These are phyloP conservation scores for Chamaenerion angustifolium DNA, from an alignment of 345 rosid species.

Conservation along the genomic window DNA sequence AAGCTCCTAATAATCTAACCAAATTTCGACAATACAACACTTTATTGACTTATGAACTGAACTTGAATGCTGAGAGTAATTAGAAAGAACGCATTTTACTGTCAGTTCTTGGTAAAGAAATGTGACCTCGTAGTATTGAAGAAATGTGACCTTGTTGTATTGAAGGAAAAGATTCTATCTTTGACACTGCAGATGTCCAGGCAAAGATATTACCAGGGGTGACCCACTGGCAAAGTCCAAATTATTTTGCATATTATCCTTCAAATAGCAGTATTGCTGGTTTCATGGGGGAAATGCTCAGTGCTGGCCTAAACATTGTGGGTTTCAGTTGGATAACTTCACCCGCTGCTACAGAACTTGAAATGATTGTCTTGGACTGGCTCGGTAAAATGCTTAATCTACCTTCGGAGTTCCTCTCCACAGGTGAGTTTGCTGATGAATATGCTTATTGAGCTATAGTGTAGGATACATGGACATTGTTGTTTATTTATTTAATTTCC, in stretches of 20 bases:
- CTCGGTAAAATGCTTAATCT: slow-evolving; percentile 24
- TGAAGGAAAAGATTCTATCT: slow-evolving; percentile 8
- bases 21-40: too few species aligned
- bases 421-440: slow-evolving; percentile 8
- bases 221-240: slow-evolving; percentile 41
- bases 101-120: too few species aligned
- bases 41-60: too few species aligned
- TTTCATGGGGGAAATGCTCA: slow-evolving; percentile 31
- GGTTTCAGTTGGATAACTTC: slow-evolving; percentile 35
- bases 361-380: slow-evolving; percentile 36
- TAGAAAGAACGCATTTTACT: too few species aligned
- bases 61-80: too few species aligned
- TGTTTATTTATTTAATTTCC: too few species aligned
- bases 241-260: slow-evolving; percentile 28
- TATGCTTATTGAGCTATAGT: too few species aligned
- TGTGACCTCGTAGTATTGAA: too few species aligned
- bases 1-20: too few species aligned
- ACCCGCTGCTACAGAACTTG: slow-evolving; percentile 28
- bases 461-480: too few species aligned
- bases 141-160: too few species aligned
- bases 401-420: slow-evolving; percentile 19
- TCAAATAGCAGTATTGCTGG: slow-evolving; percentile 17
- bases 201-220: slow-evolving; percentile 28
- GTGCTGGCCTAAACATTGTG: slow-evolving; percentile 25
- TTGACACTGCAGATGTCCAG: slow-evolving; percentile 11